Evolutionary conservation across 1,284 basidiomycete genomes (phyloP).

Genomic region (Cryptococcus deneoformans): DNA sequence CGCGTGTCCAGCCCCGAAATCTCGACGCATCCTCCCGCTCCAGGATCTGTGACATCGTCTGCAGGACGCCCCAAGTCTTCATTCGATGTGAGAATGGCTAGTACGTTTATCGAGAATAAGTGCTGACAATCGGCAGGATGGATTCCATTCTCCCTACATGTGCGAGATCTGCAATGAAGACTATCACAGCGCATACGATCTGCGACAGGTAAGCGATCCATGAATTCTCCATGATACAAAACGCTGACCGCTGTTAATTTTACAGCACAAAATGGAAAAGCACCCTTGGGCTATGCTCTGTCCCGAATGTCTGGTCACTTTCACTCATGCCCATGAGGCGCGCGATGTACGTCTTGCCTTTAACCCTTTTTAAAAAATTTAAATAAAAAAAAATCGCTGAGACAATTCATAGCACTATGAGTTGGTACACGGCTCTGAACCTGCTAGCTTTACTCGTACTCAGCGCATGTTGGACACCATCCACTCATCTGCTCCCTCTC

Average conservation of each 20-base stretch:
- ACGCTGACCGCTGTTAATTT: not conserved
- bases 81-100: too few species aligned
- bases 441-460: constrained; percentile 1
- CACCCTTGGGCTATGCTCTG: constrained; percentile 16
- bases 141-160: not conserved
- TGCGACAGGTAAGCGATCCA: constrained; percentile 4
- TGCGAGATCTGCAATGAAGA: constrained; percentile 14
- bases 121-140: not conserved
- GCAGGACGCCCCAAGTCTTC: too few species aligned
- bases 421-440: constrained; percentile 3
- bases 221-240: not conserved
- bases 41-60: too few species aligned
- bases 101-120: too few species aligned
- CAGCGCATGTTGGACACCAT: constrained; percentile 11
- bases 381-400: too few species aligned
- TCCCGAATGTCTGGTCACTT: constrained; percentile 5
- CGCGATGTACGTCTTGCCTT: constrained; percentile 1
- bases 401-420: constrained; percentile 8
- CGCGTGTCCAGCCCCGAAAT: too few species aligned
- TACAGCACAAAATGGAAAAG: constrained; percentile 11
- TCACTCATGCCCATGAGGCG: constrained; percentile 9
- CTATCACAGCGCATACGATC: not conserved
- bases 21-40: too few species aligned
- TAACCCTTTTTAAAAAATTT: too few species aligned
- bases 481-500: not conserved